Conservation (phyloP, 192 early-diverging fungal genomes). For the Backusella circina region DNA sequence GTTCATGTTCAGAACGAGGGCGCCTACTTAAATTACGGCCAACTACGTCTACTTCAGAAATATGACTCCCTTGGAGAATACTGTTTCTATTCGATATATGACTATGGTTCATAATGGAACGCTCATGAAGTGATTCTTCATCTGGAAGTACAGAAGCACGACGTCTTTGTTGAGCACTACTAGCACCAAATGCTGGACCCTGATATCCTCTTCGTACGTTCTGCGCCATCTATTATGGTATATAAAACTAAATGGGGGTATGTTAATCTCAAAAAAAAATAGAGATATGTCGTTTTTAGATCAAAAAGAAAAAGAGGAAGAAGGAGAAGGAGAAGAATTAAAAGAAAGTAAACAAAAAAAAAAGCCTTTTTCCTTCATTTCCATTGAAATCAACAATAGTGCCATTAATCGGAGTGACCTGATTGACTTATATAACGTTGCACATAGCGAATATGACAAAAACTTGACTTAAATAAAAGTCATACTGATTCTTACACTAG, state of each 20-base stretch:
- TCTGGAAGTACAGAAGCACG: neutral
- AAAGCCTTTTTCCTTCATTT: neutral
- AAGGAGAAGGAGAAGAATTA: neutral
- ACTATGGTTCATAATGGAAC: neutral
- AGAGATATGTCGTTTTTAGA: neutral
- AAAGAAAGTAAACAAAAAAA: neutral
- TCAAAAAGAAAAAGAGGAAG: neutral
- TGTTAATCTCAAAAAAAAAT: neutral
- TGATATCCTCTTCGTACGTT: slow-evolving; percentile 4
- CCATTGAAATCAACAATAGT: neutral
- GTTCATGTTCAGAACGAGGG: neutral
- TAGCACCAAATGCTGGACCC: neutral
- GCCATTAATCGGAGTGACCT: neutral
- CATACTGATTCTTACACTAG: neutral
- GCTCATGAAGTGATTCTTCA: neutral
- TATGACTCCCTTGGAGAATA: neutral
- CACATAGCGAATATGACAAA: neutral
- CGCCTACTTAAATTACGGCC: neutral
- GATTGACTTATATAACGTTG: neutral
- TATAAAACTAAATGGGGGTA: neutral
- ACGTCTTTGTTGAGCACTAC: neutral
- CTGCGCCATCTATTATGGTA: slow-evolving; percentile 3
- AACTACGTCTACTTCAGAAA: neutral
- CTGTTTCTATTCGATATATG: neutral
- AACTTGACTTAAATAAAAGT: neutral